These are phyloP conservation scores for Hymenotorrendiella dingleyae DNA, from an alignment of 2,329 filamentous ascomycete genomes.

Conservation along the genomic window DNA sequence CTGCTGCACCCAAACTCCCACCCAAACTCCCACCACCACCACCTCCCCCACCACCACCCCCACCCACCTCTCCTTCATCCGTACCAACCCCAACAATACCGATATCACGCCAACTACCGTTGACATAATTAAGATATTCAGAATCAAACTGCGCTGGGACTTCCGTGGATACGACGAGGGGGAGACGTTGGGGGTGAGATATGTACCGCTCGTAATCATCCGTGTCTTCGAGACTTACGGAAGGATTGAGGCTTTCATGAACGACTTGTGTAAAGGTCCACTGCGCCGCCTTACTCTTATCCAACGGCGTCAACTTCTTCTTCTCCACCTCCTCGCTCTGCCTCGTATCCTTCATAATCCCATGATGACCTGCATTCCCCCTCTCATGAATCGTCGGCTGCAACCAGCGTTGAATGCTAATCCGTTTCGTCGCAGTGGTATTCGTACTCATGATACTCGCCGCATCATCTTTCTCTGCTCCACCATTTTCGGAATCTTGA, in stretches of 20 bases:
- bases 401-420: constrained; percentile 58
- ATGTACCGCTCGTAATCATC: constrained; percentile 88
- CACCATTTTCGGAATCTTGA: constrained; percentile 18
- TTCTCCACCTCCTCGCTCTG: constrained; percentile 30
- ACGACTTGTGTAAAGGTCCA: constrained; percentile 87
- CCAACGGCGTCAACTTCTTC: constrained; percentile 53
- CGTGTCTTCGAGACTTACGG: constrained; percentile 68
- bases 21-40: background rate
- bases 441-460: constrained; percentile 37
- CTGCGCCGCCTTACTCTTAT: constrained; percentile 78
- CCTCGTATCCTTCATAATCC: constrained; percentile 52
- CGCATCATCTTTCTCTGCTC: constrained; percentile 39
- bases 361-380: constrained; percentile 27
- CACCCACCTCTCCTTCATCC: constrained; percentile 1
- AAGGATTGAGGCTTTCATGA: constrained; percentile 77
- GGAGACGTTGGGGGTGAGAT: constrained; percentile 80
- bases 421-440: constrained; percentile 38
- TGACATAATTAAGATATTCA: constrained; percentile 78
- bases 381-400: constrained; percentile 40
- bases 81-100: constrained; percentile 20
- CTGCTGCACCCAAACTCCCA: constrained; percentile 1
- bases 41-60: constrained; percentile 2
- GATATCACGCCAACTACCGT: constrained; percentile 56
- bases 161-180: constrained; percentile 70
- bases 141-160: constrained; percentile 52